A percentile compares a stretch with the other conserved stretches of the same genome.
Evolutionary conservation across 2,329 filamentous ascomycete genomes (phyloP).

Genomic region (Penicillium oxalicum): DNA sequence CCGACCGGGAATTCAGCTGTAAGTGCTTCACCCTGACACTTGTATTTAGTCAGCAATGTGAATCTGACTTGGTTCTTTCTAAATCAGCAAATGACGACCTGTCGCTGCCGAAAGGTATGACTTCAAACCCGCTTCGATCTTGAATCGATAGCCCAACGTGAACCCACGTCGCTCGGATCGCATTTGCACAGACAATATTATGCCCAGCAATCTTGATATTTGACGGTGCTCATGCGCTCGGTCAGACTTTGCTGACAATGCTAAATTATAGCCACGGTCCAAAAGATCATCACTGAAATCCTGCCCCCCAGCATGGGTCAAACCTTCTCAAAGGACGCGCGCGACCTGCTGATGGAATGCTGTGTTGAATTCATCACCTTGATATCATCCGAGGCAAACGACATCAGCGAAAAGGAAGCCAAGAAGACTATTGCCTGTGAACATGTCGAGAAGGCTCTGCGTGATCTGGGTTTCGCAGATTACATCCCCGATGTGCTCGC

Average conservation of each 20-base stretch:
- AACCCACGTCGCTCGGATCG: too few relatives aligned
- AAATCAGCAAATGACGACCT: conserved; percentile 51
- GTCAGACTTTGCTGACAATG: conserved; percentile 7
- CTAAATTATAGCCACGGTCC: conserved; percentile 54
- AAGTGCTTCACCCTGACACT: conserved; percentile 19
- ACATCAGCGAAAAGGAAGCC: conserved; percentile 96
- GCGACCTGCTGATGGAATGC: conserved; percentile 93
- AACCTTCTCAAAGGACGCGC: conserved; percentile 88
- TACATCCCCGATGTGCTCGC: conserved; percentile 84
- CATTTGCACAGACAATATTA: neutral
- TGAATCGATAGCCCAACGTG: neutral
- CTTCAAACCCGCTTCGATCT: neutral
- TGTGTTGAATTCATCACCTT: conserved; percentile 99
- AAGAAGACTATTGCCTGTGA: conserved; percentile 99
- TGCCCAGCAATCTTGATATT: neutral
- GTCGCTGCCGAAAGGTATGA: conserved; percentile 53
- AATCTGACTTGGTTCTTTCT: conserved; percentile 17
- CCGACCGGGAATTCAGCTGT: conserved; percentile 51
- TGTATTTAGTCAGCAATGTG: conserved; percentile 7
- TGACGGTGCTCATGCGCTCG: neutral
- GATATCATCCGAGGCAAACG: conserved; percentile 96
- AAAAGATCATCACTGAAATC: conserved; percentile 90
- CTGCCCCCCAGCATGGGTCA: conserved; percentile 70
- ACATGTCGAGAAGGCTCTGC: conserved; percentile 90
- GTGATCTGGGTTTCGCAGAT: conserved; percentile 85